Conservation (phyloP, 2,329 filamentous ascomycete genomes). For the Talaromyces sp. region DNA sequence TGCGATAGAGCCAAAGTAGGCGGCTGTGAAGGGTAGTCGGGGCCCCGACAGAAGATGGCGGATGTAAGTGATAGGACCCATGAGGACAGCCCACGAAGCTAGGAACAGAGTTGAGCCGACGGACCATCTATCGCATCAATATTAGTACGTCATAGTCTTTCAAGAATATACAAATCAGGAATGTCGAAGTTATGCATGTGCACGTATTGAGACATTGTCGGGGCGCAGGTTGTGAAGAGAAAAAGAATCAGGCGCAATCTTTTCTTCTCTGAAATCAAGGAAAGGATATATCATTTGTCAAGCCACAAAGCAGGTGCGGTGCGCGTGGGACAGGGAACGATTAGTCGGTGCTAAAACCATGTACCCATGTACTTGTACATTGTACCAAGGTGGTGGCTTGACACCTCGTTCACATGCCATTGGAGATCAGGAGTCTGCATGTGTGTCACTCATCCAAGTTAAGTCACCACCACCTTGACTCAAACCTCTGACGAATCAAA, state of each 20-base stretch:
- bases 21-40: slow-evolving; percentile 85
- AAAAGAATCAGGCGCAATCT: slow-evolving; percentile 15
- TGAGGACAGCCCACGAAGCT: slow-evolving; percentile 87
- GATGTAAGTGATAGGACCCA: slow-evolving; percentile 81
- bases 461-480: slow-evolving; percentile 3
- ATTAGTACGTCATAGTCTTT: not conserved
- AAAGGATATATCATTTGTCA: slow-evolving; percentile 9
- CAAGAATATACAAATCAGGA: not conserved
- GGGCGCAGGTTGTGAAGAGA: not conserved
- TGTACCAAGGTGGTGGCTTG: slow-evolving; percentile 12
- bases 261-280: not conserved
- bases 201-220: not conserved
- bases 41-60: slow-evolving; percentile 81
- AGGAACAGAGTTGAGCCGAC: slow-evolving; percentile 89
- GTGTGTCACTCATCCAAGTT: slow-evolving; percentile 11
- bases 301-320: slow-evolving; percentile 16
- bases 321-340: slow-evolving; percentile 4
- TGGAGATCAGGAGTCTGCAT: slow-evolving; percentile 8
- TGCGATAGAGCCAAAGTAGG: slow-evolving; percentile 90
- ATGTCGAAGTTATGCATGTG: not conserved
- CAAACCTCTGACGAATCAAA: not conserved
- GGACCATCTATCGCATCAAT: slow-evolving; percentile 72
- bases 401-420: slow-evolving; percentile 18
- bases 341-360: not conserved
- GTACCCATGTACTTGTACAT: not conserved